Percentiles rank a stretch among this genome's conserved stretches.
phyloP scores from a whole-genome alignment of 2,329 filamentous ascomycete species.

The Nothomitra cinnamomea region DNA sequence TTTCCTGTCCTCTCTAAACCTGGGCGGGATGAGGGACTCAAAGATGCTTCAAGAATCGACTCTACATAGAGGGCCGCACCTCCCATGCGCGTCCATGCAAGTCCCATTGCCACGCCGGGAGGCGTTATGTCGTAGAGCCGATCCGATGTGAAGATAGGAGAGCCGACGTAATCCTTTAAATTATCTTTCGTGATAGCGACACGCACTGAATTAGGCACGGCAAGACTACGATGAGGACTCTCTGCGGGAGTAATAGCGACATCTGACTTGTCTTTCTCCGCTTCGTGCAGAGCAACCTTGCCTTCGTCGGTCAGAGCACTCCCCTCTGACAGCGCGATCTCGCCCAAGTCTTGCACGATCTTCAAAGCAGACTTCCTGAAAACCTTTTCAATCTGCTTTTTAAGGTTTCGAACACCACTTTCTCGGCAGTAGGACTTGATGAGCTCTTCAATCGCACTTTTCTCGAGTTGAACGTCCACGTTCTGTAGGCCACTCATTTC shows the following conservation, averaged over 20 bases:
- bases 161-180: slow-evolving; percentile 90
- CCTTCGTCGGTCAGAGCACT: slow-evolving; percentile 73
- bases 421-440: slow-evolving; percentile 98
- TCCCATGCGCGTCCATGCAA: slow-evolving; percentile 96
- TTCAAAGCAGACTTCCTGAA: slow-evolving; percentile 95
- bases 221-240: slow-evolving; percentile 54
- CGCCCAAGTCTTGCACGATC: slow-evolving; percentile 87
- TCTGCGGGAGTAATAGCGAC: slow-evolving; percentile 24
- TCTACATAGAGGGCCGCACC: slow-evolving; percentile 95
- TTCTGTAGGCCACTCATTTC: slow-evolving; percentile 80
- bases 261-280: slow-evolving; percentile 42
- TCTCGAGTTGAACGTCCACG: slow-evolving; percentile 72
- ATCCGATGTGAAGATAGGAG: slow-evolving; percentile 88
- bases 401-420: slow-evolving; percentile 89
- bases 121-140: slow-evolving; percentile 88
- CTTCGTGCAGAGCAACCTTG: slow-evolving; percentile 57
- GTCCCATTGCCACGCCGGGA: slow-evolving; percentile 88
- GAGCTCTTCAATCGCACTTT: slow-evolving; percentile 81
- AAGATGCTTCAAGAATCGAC: slow-evolving; percentile 75
- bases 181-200: slow-evolving; percentile 77
- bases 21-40: slow-evolving; percentile 56
- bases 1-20: slow-evolving; percentile 87
- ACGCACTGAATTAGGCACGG: slow-evolving; percentile 74
- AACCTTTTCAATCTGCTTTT: slow-evolving; percentile 99
- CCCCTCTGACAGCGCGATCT: slow-evolving; percentile 64